Conservation (phyloP, 2,329 filamentous ascomycete genomes). For the Colletotrichum acutatum region DNA sequence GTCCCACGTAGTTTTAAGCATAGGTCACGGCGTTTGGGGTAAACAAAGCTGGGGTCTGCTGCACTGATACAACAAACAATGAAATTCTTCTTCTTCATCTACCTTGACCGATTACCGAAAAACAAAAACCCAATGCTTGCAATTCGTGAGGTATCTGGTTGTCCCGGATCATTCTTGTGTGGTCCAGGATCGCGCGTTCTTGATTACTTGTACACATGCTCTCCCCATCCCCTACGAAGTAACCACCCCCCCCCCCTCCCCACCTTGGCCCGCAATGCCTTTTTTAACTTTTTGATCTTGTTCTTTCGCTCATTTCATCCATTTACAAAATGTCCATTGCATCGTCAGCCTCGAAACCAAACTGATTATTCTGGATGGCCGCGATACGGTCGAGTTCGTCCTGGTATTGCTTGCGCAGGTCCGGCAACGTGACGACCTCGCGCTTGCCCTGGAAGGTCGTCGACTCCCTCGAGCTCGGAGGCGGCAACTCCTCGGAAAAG, state of each 20-base stretch:
- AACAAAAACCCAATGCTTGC: constrained; percentile 37
- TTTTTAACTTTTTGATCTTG: constrained; percentile 19
- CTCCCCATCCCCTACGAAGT: constrained; percentile 11
- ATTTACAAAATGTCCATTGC: constrained; percentile 62
- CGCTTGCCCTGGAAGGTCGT: constrained; percentile 61
- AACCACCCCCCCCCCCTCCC: constrained; percentile 16
- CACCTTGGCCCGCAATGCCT: constrained; percentile 23
- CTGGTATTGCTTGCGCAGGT: constrained; percentile 90
- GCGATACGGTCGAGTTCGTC: constrained; percentile 88
- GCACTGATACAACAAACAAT: constrained; percentile 38
- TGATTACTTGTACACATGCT: constrained; percentile 32
- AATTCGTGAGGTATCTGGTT: constrained; percentile 37
- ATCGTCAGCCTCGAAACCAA: constrained; percentile 73
- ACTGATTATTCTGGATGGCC: constrained; percentile 89
- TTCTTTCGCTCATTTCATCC: constrained; percentile 5
- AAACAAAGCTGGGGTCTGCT: constrained; percentile 39
- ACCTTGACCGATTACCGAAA: constrained; percentile 39
- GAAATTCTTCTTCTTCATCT: constrained; percentile 32
- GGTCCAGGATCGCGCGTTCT: constrained; percentile 5
- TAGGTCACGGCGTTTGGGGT: constrained; percentile 51
- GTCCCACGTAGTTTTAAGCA: constrained; percentile 48
- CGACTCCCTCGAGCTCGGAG: constrained; percentile 29
- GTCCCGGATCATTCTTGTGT: constrained; percentile 16
- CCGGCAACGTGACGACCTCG: constrained; percentile 84
- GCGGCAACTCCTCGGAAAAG: constrained; percentile 58